Percentiles rank a stretch among this genome's conserved stretches.
Evolutionary conservation across 805 yeast species (phyloP).

Genomic region (Debaryomyces prosopidis): DNA sequence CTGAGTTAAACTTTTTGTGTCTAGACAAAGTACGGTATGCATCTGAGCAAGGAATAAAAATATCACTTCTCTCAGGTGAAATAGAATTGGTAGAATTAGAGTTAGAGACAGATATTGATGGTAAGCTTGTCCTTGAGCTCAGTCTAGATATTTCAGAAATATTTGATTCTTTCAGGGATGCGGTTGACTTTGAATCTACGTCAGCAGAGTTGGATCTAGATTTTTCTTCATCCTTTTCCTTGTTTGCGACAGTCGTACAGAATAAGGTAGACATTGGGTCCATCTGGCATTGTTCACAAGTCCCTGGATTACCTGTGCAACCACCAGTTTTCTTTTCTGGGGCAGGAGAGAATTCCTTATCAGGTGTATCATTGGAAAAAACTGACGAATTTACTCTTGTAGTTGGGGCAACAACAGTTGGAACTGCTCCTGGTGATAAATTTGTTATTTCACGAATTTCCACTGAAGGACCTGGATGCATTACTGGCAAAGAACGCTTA

Average conservation of each 20-base stretch:
- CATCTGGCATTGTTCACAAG: conserved; percentile 76
- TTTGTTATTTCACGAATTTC: conserved; percentile 49
- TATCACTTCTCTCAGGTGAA: conserved; percentile 26
- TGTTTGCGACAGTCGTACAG: conserved; percentile 80
- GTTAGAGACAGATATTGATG: conserved; percentile 18
- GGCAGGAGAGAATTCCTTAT: conserved; percentile 7
- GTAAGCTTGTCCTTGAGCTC: conserved; percentile 13
- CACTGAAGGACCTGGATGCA: conserved; percentile 64
- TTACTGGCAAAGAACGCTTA: conserved; percentile 50
- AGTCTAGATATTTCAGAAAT: conserved; percentile 6
- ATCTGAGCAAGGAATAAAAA: conserved; percentile 84
- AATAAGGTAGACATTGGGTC: conserved; percentile 89
- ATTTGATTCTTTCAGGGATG: background rate
- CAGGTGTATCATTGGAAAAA: conserved; percentile 1
- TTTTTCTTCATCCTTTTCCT: conserved; percentile 25
- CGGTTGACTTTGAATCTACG: background rate
- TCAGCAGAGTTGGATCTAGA: conserved; percentile 5
- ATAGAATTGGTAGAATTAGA: conserved; percentile 18
- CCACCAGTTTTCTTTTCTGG: conserved; percentile 33
- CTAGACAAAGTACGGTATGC: conserved; percentile 86
- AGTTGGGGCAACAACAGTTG: conserved; percentile 27
- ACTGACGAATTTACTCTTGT: conserved; percentile 14
- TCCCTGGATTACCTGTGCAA: conserved; percentile 88
- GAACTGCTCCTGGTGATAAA: conserved; percentile 39
- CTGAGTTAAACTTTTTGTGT: conserved; percentile 72